phyloP scores from a whole-genome alignment of 331 rosid genomes.

The Phaseolus coccineus region DNA sequence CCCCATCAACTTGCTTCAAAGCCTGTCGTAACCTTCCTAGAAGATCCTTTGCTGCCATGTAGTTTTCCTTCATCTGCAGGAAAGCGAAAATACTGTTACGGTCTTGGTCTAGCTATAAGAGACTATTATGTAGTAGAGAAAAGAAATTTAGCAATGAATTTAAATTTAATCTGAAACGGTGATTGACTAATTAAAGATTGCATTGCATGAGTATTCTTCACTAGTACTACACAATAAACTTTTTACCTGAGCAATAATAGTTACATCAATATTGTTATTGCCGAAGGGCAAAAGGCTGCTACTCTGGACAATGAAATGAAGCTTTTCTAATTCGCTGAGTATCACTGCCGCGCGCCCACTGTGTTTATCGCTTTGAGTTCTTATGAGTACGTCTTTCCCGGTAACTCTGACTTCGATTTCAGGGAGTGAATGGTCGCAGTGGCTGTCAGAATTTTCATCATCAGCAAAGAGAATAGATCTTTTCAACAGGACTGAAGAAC shows the following conservation, averaged over 20 bases:
- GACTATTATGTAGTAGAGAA: neutral
- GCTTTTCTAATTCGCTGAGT: slow-evolving; percentile 58
- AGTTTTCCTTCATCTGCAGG: slow-evolving; percentile 65
- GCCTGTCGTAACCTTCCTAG: slow-evolving; percentile 57
- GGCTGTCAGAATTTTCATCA: slow-evolving; percentile 43
- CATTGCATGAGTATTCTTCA: neutral
- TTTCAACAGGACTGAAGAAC: slow-evolving; percentile 57
- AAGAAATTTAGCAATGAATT: neutral
- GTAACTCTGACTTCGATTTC: slow-evolving; percentile 77
- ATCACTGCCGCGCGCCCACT: slow-evolving; percentile 52
- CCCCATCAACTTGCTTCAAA: slow-evolving; percentile 39
- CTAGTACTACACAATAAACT: neutral
- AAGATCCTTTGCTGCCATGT: slow-evolving; percentile 65
- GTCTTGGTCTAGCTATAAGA: neutral
- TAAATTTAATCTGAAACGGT: neutral
- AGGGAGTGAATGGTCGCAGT: slow-evolving; percentile 54
- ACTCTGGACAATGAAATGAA: slow-evolving; percentile 58
- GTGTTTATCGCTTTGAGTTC: slow-evolving; percentile 66
- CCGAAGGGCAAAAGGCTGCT: slow-evolving; percentile 76
- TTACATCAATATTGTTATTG: slow-evolving; percentile 61
- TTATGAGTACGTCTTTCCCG: slow-evolving; percentile 64
- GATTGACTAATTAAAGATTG: neutral
- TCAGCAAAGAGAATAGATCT: slow-evolving; percentile 51
- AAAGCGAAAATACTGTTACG: neutral
- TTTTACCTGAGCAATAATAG: slow-evolving; percentile 76